A percentile compares a stretch with the other conserved stretches of the same genome.
Conservation (phyloP, 2,329 filamentous ascomycete genomes). For the Sclerotinia minor region DNA sequence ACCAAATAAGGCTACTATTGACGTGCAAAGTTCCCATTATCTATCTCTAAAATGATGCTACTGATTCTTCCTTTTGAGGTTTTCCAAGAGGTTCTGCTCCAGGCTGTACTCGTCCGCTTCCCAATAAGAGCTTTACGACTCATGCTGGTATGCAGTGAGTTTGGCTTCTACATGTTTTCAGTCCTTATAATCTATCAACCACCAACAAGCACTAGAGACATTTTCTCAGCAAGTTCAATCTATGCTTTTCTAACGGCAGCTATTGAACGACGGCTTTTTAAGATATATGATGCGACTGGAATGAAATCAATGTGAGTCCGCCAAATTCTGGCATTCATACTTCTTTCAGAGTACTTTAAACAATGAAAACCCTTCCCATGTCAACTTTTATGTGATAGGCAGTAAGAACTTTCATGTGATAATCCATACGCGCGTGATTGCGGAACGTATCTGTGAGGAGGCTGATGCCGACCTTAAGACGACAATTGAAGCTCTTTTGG, state of each 20-base stretch:
- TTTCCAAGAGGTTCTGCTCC: not conserved
- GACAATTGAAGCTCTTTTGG: not conserved
- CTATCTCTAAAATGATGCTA: not conserved
- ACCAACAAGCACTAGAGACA: not conserved
- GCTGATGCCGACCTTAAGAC: not conserved
- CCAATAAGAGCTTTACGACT: not conserved
- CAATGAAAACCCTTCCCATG: not conserved
- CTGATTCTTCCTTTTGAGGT: not conserved
- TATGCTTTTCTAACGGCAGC: not conserved
- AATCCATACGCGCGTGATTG: not conserved
- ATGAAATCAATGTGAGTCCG: too few relatives aligned
- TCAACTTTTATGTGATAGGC: not conserved
- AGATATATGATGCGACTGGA: too few relatives aligned
- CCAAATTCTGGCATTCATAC: not conserved
- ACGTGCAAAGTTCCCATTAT: not conserved
- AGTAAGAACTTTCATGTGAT: too few relatives aligned
- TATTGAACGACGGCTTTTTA: not conserved
- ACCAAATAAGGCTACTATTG: not conserved
- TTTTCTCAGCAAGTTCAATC: not conserved
- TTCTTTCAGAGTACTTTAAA: not conserved
- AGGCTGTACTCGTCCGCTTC: not conserved
- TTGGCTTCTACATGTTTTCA: not conserved
- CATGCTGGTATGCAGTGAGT: not conserved
- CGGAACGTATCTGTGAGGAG: not conserved
- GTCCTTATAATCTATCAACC: not conserved